These are phyloP conservation scores for Penicillium crystallinum DNA, from an alignment of 495 filamentous ascomycete genomes.

Conservation along the genomic window DNA sequence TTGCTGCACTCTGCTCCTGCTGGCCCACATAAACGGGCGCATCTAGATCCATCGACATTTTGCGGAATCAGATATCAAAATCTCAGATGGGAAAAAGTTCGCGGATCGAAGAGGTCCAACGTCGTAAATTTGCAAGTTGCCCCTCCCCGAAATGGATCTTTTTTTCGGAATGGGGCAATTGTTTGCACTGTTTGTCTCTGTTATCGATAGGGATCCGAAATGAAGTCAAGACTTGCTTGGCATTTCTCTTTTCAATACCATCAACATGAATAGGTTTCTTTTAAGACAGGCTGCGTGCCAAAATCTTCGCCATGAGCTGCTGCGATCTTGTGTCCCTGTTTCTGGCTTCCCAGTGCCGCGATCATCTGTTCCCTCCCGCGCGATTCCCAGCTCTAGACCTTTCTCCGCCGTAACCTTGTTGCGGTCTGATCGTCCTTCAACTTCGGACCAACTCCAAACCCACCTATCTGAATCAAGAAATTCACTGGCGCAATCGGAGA, in stretches of 20 bases:
- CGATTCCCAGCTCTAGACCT: conserved; percentile 17
- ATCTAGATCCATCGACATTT: conserved; percentile 73
- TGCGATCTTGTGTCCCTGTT: conserved; percentile 23
- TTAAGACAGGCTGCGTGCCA: conserved; percentile 26
- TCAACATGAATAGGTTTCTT: conserved; percentile 29
- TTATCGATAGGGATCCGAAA: conserved; percentile 9
- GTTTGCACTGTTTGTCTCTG: conserved; percentile 26
- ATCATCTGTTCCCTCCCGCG: conserved; percentile 10
- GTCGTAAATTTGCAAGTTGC: conserved; percentile 23
- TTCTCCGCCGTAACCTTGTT: conserved; percentile 23
- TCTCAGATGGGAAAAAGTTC: neutral
- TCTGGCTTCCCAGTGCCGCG: conserved; percentile 20
- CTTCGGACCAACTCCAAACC: conserved; percentile 11
- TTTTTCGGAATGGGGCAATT: conserved; percentile 24
- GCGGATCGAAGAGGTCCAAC: conserved; percentile 3
- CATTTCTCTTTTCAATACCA: conserved; percentile 1
- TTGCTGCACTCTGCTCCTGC: conserved; percentile 50
- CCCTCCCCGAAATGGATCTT: conserved; percentile 20
- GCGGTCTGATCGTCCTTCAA: conserved; percentile 20
- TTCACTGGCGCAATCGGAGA: neutral
- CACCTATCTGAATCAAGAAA: conserved; percentile 12
- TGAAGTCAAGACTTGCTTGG: neutral
- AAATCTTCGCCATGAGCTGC: conserved; percentile 22
- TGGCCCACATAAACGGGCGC: conserved; percentile 51
- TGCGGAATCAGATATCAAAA: conserved; percentile 10